Evolutionary conservation across 2,329 filamentous ascomycete species (phyloP).

Genomic region (Davidsoniella virescens): DNA sequence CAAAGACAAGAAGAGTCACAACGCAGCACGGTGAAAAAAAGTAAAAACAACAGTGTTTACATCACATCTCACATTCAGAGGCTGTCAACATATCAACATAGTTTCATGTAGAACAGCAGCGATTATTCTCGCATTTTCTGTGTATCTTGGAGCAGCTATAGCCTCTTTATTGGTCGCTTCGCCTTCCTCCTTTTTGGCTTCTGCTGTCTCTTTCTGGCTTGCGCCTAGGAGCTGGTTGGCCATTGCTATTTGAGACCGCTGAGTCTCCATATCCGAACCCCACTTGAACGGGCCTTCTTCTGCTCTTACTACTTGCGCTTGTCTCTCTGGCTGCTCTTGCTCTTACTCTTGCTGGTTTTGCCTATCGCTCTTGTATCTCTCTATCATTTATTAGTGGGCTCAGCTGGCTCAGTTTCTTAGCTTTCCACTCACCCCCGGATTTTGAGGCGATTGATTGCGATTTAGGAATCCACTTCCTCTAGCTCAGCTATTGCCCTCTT

Average conservation of each 20-base stretch:
- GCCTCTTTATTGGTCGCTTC: neutral
- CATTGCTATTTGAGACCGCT: neutral
- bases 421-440: constrained; percentile 5
- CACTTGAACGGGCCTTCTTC: neutral
- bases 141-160: no score
- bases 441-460: neutral
- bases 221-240: neutral
- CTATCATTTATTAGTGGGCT: neutral
- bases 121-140: no score
- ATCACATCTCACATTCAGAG: no score
- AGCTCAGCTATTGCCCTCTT: constrained; percentile 1
- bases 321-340: neutral
- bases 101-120: no score
- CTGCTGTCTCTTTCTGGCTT: constrained; percentile 2
- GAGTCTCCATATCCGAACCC: neutral
- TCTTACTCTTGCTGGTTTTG: neutral
- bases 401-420: neutral
- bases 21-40: no score
- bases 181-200: constrained; percentile 4
- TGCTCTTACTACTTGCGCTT: no score
- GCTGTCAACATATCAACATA: no score
- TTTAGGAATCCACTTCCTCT: neutral
- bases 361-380: no score
- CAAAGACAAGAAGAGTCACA: no score
- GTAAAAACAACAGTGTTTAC: no score